phyloP scores from a whole-genome alignment of 2,329 filamentous ascomycete species.

The Leptographium lundbergii region DNA sequence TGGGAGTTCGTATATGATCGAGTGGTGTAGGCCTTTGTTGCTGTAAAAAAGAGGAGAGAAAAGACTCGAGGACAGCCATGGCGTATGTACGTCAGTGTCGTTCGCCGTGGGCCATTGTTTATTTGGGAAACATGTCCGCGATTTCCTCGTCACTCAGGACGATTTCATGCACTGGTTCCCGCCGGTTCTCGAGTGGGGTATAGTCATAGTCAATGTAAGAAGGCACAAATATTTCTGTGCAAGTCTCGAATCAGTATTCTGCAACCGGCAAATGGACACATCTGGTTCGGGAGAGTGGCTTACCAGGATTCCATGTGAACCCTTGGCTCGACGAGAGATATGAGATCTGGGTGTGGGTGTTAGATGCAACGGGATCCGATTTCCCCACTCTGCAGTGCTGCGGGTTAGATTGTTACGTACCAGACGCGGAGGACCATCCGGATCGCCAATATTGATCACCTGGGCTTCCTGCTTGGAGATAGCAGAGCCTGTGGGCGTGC shows the following conservation, averaged over 20 bases:
- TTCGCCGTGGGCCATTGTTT: not conserved
- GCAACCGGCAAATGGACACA: too few species aligned
- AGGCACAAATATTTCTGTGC: conserved; percentile 63
- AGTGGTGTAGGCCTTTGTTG: not conserved
- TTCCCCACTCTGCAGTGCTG: too few species aligned
- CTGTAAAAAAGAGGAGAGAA: not conserved
- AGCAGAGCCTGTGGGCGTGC: conserved; percentile 42
- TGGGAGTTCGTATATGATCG: not conserved
- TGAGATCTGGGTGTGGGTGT: conserved; percentile 44
- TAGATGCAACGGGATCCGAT: not conserved
- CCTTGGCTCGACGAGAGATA: conserved; percentile 70
- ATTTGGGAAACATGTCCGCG: conserved; percentile 54
- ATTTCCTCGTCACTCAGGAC: conserved; percentile 65
- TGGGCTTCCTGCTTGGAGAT: conserved; percentile 64
- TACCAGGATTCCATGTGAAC: conserved; percentile 73
- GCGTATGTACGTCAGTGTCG: not conserved
- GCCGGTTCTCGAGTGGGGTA: conserved; percentile 59
- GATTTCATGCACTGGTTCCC: conserved; percentile 69
- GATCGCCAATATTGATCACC: conserved; percentile 67
- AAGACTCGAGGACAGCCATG: not conserved
- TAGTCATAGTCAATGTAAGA: conserved; percentile 67
- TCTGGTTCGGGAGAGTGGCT: conserved; percentile 9
- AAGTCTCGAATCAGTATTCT: too few species aligned
- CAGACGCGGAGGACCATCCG: conserved; percentile 58
- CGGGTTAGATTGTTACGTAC: conserved; percentile 30